Conservation (phyloP, 371 early-diverging fungal genomes). For the Syncephalis fuscata region DNA sequence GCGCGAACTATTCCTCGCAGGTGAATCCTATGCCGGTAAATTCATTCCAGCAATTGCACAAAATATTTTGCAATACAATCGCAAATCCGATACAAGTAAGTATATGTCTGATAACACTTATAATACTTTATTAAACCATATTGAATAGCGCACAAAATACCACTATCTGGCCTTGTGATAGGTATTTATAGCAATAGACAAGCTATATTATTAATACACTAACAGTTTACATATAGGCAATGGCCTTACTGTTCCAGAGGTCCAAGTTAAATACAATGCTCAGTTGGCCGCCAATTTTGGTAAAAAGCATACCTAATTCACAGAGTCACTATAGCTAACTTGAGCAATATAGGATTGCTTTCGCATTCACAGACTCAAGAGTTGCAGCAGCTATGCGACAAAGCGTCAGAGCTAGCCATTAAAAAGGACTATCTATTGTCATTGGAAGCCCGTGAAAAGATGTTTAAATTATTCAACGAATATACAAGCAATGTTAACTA, state of each 20-base stretch:
- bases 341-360: conserved; percentile 9
- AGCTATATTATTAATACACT: not conserved
- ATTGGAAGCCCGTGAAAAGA: conserved; percentile 12
- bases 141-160: not conserved
- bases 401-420: conserved; percentile 14
- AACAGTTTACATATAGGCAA: not conserved
- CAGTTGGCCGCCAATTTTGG: not conserved
- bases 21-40: conserved; percentile 37
- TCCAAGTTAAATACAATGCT: not conserved
- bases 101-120: conserved; percentile 1
- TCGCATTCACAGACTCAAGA: conserved; percentile 16
- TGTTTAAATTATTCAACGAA: conserved; percentile 35
- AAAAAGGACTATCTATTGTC: conserved; percentile 20
- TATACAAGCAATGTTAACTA: conserved; percentile 37
- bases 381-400: conserved; percentile 15
- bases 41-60: conserved; percentile 30
- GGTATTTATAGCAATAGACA: not conserved
- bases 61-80: conserved; percentile 21
- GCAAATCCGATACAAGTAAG: not conserved
- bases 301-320: not conserved
- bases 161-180: not conserved
- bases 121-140: too few species aligned
- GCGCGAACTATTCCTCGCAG: conserved; percentile 22
- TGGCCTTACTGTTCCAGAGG: not conserved
- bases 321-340: too few species aligned